A percentile compares a stretch with the other conserved stretches of the same genome.
These are phyloP conservation scores for Thyridium curvatum DNA, from an alignment of 2,329 filamentous ascomycete species.

Conservation along the genomic window DNA sequence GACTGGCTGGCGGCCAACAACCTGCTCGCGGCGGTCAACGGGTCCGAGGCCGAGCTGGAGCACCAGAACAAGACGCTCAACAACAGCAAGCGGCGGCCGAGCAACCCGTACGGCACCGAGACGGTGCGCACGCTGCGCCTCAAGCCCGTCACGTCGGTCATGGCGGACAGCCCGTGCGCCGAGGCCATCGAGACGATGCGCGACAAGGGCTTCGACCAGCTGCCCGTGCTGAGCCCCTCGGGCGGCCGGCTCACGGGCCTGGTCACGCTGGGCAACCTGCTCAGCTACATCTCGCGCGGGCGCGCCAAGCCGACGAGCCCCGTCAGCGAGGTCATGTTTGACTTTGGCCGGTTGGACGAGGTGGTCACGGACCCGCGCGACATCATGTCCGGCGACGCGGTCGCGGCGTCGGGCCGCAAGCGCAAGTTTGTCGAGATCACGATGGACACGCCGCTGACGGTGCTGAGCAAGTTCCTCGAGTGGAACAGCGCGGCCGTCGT, in stretches of 20 bases:
- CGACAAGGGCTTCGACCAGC: conserved; percentile 95
- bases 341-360: conserved; percentile 82
- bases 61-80: conserved; percentile 22
- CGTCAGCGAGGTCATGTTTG: conserved; percentile 91
- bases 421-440: conserved; percentile 92
- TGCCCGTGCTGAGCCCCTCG: conserved; percentile 73
- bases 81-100: conserved; percentile 30
- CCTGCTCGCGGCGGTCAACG: conserved; percentile 59
- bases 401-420: conserved; percentile 31
- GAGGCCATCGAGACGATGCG: conserved; percentile 97
- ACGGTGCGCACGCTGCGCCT: conserved; percentile 79
- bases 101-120: conserved; percentile 69
- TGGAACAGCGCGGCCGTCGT: conserved; percentile 97
- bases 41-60: conserved; percentile 38
- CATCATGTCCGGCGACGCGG: conserved; percentile 35
- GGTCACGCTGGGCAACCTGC: conserved; percentile 88
- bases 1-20: conserved; percentile 98
- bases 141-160: conserved; percentile 87
- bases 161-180: conserved; percentile 63
- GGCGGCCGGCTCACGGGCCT: conserved; percentile 77
- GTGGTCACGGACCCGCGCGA: conserved; percentile 82
- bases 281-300: conserved; percentile 82
- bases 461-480: conserved; percentile 89
- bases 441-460: conserved; percentile 74
- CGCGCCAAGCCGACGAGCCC: conserved; percentile 67